phyloP scores from a whole-genome alignment of 2,329 filamentous ascomycete species.

The Arthrobotrys megalospora region DNA sequence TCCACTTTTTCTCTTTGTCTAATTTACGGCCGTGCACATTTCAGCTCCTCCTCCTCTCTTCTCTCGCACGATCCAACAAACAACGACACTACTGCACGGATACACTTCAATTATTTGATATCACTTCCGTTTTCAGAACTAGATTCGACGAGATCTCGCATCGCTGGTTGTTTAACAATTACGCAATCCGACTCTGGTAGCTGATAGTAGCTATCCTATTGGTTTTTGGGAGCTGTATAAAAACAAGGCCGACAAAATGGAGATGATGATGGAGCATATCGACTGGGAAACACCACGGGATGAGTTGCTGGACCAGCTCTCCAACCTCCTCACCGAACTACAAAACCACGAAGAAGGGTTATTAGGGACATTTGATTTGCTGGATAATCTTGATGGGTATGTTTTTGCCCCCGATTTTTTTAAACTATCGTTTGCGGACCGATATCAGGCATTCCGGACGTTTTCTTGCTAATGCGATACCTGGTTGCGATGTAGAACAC shows the following conservation, averaged over 20 bases:
- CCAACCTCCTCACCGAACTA: conserved; percentile 49
- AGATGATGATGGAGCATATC: conserved; percentile 33
- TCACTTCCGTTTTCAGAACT: conserved; percentile 26
- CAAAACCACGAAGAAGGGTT: conserved; percentile 54
- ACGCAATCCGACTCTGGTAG: conserved; percentile 13
- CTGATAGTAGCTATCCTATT: conserved; percentile 20
- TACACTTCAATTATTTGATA: conserved; percentile 29
- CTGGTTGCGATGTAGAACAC: conserved; percentile 30
- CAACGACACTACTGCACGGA: conserved; percentile 16
- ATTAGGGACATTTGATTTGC: conserved; percentile 48
- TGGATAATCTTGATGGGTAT: conserved; percentile 60
- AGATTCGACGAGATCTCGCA: background rate
- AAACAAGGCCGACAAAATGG: conserved; percentile 44
- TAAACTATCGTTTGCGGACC: conserved; percentile 8
- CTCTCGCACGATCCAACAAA: conserved; percentile 8
- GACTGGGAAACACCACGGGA: conserved; percentile 49
- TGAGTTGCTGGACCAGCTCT: conserved; percentile 60
- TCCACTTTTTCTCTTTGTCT: conserved; percentile 25
- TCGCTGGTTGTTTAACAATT: conserved; percentile 10
- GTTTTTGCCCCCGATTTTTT: background rate
- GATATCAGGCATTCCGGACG: background rate
- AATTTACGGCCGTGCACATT: conserved; percentile 16
- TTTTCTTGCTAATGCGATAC: conserved; percentile 3
- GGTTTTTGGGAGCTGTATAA: conserved; percentile 14
- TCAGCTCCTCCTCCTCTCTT: conserved; percentile 17